Conservation (phyloP, 371 early-diverging fungal species). For the Mortierella sp. region DNA sequence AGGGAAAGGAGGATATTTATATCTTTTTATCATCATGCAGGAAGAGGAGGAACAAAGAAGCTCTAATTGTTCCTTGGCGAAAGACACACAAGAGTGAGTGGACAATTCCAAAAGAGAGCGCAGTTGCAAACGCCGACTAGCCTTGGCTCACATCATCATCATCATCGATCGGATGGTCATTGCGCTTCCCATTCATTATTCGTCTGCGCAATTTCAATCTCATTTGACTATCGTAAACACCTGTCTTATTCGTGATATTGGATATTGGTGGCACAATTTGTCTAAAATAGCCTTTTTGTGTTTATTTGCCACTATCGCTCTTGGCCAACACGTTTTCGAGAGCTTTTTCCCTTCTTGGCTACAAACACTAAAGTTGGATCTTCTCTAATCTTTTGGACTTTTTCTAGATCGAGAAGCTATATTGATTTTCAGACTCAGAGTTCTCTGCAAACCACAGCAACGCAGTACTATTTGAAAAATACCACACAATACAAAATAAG, state of each 20-base stretch:
- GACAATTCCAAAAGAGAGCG: background rate
- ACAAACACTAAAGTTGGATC: background rate
- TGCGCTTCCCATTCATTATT: background rate
- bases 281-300: conserved; percentile 1
- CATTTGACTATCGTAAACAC: background rate
- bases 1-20: conserved; percentile 4
- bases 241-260: background rate
- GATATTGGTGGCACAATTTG: background rate
- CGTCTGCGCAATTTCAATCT: background rate
- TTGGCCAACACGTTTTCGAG: background rate
- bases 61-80: background rate
- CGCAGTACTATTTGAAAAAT: conserved; percentile 41
- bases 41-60: conserved; percentile 7
- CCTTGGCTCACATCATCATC: conserved; percentile 13
- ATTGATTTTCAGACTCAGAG: conserved; percentile 34
- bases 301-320: background rate
- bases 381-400: background rate
- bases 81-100: background rate
- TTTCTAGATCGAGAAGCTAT: conserved; percentile 34
- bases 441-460: conserved; percentile 57
- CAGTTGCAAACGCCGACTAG: conserved; percentile 1
- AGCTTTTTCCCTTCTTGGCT: background rate
- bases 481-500: background rate
- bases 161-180: background rate
- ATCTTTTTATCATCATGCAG: background rate